phyloP scores from a whole-genome alignment of 2,329 filamentous ascomycete species.

The Cercospora nicotianae region DNA sequence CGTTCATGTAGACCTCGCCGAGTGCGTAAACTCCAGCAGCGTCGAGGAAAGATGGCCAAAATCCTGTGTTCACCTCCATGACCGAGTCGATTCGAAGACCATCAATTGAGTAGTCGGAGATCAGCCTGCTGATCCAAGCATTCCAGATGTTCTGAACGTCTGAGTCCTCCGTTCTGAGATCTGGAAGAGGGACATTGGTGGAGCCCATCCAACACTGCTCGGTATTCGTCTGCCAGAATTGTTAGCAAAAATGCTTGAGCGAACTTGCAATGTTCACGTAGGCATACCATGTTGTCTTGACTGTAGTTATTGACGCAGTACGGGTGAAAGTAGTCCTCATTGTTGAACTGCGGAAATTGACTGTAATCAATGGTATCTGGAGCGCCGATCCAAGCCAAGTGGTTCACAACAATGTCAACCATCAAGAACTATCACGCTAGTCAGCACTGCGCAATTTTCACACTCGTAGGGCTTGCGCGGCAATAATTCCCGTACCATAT shows the following conservation, averaged over 20 bases:
- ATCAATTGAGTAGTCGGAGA: slow-evolving; percentile 62
- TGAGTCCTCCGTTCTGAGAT: slow-evolving; percentile 58
- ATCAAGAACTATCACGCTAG: slow-evolving; percentile 37
- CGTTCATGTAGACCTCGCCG: slow-evolving; percentile 48
- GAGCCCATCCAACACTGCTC: slow-evolving; percentile 57
- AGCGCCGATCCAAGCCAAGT: slow-evolving; percentile 40
- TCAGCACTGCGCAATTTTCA: background rate
- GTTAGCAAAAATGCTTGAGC: background rate
- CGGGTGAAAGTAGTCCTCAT: slow-evolving; percentile 48
- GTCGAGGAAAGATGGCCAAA: slow-evolving; percentile 43
- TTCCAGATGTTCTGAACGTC: slow-evolving; percentile 54
- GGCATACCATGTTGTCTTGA: slow-evolving; percentile 30
- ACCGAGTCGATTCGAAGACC: slow-evolving; percentile 55
- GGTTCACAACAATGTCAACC: slow-evolving; percentile 43
- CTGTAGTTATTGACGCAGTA: slow-evolving; percentile 60
- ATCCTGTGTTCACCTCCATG: slow-evolving; percentile 48
- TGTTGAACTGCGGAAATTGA: slow-evolving; percentile 44
- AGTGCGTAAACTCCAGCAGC: slow-evolving; percentile 46
- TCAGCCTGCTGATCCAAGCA: slow-evolving; percentile 60
- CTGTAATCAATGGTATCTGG: slow-evolving; percentile 35
- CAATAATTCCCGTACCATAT: slow-evolving; percentile 35
- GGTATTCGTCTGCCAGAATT: slow-evolving; percentile 32
- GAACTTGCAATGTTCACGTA: too few species aligned
- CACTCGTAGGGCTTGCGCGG: background rate
- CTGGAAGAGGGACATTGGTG: slow-evolving; percentile 59